Base-by-base conservation (phyloP, 352 stramenopile genomes). In the Globisporangium viniferum region DNA sequence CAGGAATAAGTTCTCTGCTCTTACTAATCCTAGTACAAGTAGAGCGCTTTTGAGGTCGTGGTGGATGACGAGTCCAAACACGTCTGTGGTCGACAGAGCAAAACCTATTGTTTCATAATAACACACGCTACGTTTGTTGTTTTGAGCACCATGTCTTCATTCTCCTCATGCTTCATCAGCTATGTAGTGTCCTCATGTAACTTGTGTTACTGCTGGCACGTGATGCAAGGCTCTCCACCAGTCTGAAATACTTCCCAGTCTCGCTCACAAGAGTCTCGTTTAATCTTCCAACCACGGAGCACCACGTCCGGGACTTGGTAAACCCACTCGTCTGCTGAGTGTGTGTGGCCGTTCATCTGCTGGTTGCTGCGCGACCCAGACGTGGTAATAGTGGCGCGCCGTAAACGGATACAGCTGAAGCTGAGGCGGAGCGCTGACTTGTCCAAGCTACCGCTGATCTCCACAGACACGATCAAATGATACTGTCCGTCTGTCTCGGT, bases 1-100 rank as follows among this genome's bases (percentile, higher is more conserved):
- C 78, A 92, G 81, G 89, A 97, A 79, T 95, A 93, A 88, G 73
- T 77, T 60, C 27, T 72, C 48, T 72, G 62, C 33, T 73, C 68
- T 39, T 53, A 33, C 44, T 51, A 24, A 22, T 51, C 44, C 44
- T 46, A 46, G 57, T 9, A 15, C 18, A 44, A 20, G 44, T 22
- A n/a, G 22, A 31, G 55, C 31, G 31, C 55, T 48, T 44, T 24
- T 31, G 31, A 44, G 31, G 55, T 61, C 53, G 53, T 59, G 56
- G 51, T 22, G 44, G 46, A 15, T 12, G 31, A 48, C n/a, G 60
- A 27, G 20, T 36, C 53, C 15, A 31, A 24, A 39, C 62, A 57
- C 49, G 35, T 60, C 71, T 81, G 75, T 74, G 73, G 74, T 78
- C 62, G 70, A 67, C 27, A 74, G 79, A 89, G 81, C 77, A 85